Evolutionary conservation across 345 rosid species (phyloP).

Genomic region (Camelina neglecta): DNA sequence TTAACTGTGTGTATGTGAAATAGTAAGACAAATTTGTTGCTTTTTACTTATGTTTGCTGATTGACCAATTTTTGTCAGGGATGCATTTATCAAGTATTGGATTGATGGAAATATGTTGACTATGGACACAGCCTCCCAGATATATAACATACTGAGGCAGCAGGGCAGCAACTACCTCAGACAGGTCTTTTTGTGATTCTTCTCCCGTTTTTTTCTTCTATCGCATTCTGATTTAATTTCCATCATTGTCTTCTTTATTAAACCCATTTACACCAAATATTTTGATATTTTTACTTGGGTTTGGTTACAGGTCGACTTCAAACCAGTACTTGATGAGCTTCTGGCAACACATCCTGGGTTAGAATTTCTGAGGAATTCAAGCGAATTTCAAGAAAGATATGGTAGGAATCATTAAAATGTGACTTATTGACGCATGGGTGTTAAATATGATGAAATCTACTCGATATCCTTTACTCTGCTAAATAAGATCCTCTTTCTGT

Average conservation of each 20-base stretch:
- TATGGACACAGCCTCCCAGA: constrained; percentile 61
- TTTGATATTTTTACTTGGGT: constrained; percentile 15
- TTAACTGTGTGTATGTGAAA: background rate
- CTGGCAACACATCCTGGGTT: constrained; percentile 83
- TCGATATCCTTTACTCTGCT: background rate
- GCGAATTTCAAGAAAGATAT: constrained; percentile 82
- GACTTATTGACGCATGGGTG: constrained; percentile 4
- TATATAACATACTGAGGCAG: constrained; percentile 65
- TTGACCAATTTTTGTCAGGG: constrained; percentile 50
- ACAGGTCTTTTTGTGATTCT: constrained; percentile 53
- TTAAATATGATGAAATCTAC: constrained; percentile 3
- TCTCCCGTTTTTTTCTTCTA: background rate
- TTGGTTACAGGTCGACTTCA: constrained; percentile 69
- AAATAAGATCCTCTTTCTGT: background rate
- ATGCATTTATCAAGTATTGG: constrained; percentile 68
- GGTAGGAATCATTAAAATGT: constrained; percentile 49
- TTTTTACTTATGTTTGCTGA: constrained; percentile 3
- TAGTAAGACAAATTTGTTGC: background rate
- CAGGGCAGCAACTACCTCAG: constrained; percentile 61
- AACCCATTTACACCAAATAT: background rate
- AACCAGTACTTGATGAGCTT: constrained; percentile 71
- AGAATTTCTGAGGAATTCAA: constrained; percentile 63
- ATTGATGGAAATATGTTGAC: constrained; percentile 62
- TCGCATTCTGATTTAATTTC: background rate
- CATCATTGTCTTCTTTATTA: background rate